phyloP scores from a whole-genome alignment of 2,329 filamentous ascomycete genomes.

The Exophiala viscosa region DNA sequence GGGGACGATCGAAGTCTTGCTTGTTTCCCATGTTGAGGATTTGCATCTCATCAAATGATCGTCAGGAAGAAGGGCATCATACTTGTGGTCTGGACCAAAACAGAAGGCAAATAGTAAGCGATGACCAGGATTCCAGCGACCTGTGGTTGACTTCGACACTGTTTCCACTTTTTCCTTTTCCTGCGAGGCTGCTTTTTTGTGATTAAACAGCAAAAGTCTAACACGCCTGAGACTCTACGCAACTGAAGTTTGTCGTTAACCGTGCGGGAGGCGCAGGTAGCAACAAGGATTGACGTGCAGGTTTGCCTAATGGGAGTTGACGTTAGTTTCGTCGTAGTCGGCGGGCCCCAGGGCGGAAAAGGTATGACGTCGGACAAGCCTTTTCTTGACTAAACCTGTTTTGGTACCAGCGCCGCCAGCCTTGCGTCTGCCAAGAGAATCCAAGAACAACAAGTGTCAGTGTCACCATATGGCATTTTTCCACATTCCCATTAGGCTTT shows the following conservation, averaged over 20 bases:
- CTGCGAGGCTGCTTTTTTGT: no score
- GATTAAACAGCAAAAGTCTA: no score
- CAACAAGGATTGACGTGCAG: no score
- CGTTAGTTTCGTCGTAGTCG: neutral
- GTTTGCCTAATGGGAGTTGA: neutral
- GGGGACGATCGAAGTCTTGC: neutral
- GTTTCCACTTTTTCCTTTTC: no score
- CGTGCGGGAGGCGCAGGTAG: no score
- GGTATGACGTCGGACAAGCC: slow-evolving; percentile 7
- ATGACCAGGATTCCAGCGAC: no score
- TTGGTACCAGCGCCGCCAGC: slow-evolving; percentile 5
- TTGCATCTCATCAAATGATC: neutral
- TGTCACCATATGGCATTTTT: neutral
- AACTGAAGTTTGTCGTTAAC: no score
- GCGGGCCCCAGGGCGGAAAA: neutral
- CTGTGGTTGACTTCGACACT: no score
- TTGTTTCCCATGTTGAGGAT: neutral
- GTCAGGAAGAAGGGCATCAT: neutral
- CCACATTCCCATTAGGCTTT: neutral
- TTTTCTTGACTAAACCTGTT: neutral
- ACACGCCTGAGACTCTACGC: no score
- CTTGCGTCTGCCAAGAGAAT: slow-evolving; percentile 23
- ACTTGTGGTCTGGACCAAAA: no score
- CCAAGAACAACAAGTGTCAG: neutral
- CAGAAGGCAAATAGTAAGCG: no score